Evolutionary conservation across 495 filamentous ascomycete species (phyloP), one percentile per base, ranked within the genome.

Genomic region (Thozetella sp.): DNA sequence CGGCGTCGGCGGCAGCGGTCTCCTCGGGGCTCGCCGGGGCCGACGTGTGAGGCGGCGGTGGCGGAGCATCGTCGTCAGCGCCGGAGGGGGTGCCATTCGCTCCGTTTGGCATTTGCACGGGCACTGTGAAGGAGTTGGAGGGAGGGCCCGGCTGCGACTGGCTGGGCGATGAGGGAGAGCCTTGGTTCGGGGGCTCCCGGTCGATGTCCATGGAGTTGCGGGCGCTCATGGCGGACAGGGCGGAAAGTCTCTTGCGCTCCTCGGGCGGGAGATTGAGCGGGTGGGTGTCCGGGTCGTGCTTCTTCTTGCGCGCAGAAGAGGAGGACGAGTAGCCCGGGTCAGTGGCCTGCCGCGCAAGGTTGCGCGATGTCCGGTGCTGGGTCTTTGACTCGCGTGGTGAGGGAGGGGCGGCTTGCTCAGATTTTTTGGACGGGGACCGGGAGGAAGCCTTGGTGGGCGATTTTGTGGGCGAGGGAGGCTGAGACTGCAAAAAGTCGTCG

Each of bases 191-290:
- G 65, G 78, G 77, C 56, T 92, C 90, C 59, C 81, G 81, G 70
- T 97, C 93, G 61, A 93, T 75, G 58, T 97, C 92, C 91, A 96
- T 96, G 45, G 75, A 87, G 61, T 76, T 86, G 60, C 89, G 86
- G 53, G 79, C 82, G 71, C 83, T 86, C 69, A 85, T 85, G 63
- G 86, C 88, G 74, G 90, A 86, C 54, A 87, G 86, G 53, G 89
- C 90, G 45, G 90, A 85, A 53, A 85, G 72, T 56, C 88, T 87
- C 72, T 86, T 88, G 60, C 90, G 82, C 82, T 96, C 87, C 74
- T 95, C 91, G 40, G 91, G 92, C 2, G 89, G 92, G 27, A 94
- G 85, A 68, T 97, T 96, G 53, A 96, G 81, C 34, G 93, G 93
- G 72, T 96, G 93, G 9, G 81, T 83, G 61, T 92, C 85, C 53